Conservation (phyloP, 2,329 filamentous ascomycete genomes). For the Periconia sp. region DNA sequence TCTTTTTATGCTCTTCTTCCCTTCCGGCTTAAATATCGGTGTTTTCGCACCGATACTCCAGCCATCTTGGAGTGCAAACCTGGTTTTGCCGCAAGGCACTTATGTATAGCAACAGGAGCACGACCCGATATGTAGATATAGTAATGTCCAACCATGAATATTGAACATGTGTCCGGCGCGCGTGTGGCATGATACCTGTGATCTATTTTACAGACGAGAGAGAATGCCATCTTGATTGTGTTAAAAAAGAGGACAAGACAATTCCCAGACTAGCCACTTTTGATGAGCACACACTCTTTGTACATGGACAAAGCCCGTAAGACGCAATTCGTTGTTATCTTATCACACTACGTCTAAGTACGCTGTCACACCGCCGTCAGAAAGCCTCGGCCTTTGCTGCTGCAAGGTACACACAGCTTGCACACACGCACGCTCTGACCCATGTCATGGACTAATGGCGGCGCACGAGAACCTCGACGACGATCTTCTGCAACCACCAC, state of each 20-base stretch:
- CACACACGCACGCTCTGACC: background rate
- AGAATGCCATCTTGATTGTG: background rate
- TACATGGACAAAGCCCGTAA: background rate
- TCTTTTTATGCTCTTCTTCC: background rate
- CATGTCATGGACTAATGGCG: slow-evolving; percentile 8
- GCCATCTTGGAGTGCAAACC: background rate
- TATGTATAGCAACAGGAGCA: background rate
- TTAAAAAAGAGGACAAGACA: background rate
- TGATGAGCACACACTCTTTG: background rate
- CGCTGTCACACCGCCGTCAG: slow-evolving; percentile 9
- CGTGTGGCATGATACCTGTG: no score
- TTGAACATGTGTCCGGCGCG: no score
- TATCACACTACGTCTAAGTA: slow-evolving; percentile 5
- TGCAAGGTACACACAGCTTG: slow-evolving; percentile 10
- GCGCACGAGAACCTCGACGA: slow-evolving; percentile 2
- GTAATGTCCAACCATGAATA: background rate
- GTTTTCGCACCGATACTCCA: background rate
- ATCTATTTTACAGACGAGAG: no score
- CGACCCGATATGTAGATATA: background rate
- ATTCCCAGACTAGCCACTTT: background rate
- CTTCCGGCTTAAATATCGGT: background rate
- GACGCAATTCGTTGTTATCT: slow-evolving; percentile 1
- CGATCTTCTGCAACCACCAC: slow-evolving; percentile 10
- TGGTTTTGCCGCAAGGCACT: background rate
- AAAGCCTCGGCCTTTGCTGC: background rate